A percentile compares a stretch with the other conserved stretches of the same genome.
Evolutionary conservation across 345 rosid genomes (phyloP).

Genomic region (Aquilaria sinensis): DNA sequence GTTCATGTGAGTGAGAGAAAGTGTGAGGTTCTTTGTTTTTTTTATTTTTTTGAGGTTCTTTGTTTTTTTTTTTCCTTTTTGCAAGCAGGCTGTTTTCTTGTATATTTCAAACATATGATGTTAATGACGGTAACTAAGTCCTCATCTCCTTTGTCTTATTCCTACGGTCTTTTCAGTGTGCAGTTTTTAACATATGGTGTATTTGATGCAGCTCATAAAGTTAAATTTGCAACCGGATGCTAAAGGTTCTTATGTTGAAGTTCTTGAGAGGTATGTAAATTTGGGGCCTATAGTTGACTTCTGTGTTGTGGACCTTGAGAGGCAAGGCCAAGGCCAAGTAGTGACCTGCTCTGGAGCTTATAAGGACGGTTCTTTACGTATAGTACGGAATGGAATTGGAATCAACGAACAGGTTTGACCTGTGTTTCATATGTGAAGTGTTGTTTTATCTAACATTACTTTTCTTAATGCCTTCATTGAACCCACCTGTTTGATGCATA

Average conservation of each 20-base stretch:
- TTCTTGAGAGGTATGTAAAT: constrained; percentile 79
- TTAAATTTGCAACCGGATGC: constrained; percentile 81
- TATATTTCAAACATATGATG: too few relatives aligned
- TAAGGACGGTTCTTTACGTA: constrained; percentile 95
- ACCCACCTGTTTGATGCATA: constrained; percentile 6
- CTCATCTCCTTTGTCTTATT: too few relatives aligned
- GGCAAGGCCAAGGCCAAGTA: constrained; percentile 99
- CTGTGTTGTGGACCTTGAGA: constrained; percentile 93
- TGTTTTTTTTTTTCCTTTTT: too few relatives aligned
- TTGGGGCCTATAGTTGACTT: constrained; percentile 94
- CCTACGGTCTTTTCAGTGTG: background rate
- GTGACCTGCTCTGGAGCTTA: constrained; percentile 97
- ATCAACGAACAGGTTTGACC: constrained; percentile 81
- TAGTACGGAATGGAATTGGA: constrained; percentile 96
- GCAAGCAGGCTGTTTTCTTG: too few relatives aligned
- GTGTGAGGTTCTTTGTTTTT: too few relatives aligned
- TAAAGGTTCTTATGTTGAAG: constrained; percentile 86
- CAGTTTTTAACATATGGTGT: constrained; percentile 5
- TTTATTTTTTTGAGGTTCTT: too few relatives aligned
- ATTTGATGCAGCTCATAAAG: constrained; percentile 65
- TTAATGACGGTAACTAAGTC: too few relatives aligned
- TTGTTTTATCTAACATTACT: constrained; percentile 4
- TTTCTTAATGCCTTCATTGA: constrained; percentile 8
- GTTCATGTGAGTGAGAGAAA: too few relatives aligned
- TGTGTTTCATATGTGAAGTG: constrained; percentile 8